A percentile compares a stretch with the other conserved stretches of the same genome.
Conservation (phyloP, 164 flowering plant genomes). For the Berberis vulgaris region DNA sequence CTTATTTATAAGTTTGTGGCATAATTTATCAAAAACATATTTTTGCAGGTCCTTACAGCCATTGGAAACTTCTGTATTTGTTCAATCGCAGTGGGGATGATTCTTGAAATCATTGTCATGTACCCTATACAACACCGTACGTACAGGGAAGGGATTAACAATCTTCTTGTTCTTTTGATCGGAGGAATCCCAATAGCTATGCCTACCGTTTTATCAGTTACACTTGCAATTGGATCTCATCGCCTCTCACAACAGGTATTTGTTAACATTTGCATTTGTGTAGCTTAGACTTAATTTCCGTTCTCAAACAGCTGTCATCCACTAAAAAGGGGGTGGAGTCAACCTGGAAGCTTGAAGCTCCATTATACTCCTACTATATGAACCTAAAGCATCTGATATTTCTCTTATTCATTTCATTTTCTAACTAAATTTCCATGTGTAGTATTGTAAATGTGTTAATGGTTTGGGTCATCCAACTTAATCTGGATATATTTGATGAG, state of each 20-base stretch:
- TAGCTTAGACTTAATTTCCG: neutral
- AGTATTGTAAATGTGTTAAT: too few relatives aligned
- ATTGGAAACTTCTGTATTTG: conserved; percentile 91
- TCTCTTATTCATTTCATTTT: too few relatives aligned
- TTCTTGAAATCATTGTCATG: conserved; percentile 84
- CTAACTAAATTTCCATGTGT: too few relatives aligned
- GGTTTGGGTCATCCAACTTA: too few relatives aligned
- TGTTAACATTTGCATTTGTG: conserved; percentile 1
- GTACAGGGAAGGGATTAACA: conserved; percentile 69
- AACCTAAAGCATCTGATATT: too few relatives aligned
- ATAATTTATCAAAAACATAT: conserved; percentile 2
- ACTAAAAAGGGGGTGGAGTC: too few relatives aligned
- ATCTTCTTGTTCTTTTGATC: conserved; percentile 80
- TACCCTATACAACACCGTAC: conserved; percentile 65
- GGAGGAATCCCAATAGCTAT: conserved; percentile 92
- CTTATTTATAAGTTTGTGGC: neutral
- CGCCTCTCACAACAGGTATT: conserved; percentile 78
- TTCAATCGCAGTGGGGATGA: conserved; percentile 79
- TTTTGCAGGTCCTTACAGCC: conserved; percentile 71
- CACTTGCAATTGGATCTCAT: conserved; percentile 89
- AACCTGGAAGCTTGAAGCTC: too few relatives aligned
- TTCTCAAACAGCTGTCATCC: too few relatives aligned
- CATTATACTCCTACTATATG: too few relatives aligned
- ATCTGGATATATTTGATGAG: too few relatives aligned
- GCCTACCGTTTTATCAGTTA: conserved; percentile 87